These are phyloP conservation scores for Kodamaea suecica DNA, from an alignment of 1,139 yeast genomes.

Conservation along the genomic window DNA sequence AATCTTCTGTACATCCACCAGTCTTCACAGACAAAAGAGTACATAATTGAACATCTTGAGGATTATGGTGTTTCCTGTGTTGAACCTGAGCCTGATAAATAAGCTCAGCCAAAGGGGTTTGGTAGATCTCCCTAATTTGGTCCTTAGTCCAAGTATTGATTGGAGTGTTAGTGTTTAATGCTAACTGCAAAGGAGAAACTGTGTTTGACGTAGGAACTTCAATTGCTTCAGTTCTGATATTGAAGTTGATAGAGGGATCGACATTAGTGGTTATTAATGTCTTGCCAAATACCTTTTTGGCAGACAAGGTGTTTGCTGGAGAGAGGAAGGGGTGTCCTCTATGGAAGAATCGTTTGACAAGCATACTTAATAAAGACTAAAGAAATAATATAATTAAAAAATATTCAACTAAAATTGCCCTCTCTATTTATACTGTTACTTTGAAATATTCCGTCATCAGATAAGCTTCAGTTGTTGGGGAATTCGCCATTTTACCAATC, in stretches of 20 bases:
- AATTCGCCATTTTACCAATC: no score
- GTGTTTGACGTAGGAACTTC: conserved; percentile 3
- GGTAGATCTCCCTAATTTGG: conserved; percentile 57
- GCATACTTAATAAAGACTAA: no score
- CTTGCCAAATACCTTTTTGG: no score
- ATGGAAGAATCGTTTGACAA: neutral
- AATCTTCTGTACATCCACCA: conserved; percentile 82
- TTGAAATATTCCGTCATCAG: no score
- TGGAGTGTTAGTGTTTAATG: conserved; percentile 27
- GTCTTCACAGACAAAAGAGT: conserved; percentile 71
- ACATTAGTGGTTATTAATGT: conserved; percentile 3
- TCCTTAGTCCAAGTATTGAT: conserved; percentile 57
- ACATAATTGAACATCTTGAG: conserved; percentile 69
- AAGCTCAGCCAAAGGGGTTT: conserved; percentile 65
- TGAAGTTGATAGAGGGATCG: conserved; percentile 6
- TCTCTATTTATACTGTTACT: no score
- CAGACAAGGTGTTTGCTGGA: neutral
- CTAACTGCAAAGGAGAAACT: conserved; percentile 13
- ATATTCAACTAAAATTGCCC: no score
- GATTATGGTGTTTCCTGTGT: conserved; percentile 66
- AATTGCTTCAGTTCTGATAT: conserved; percentile 6
- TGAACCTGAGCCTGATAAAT: conserved; percentile 60
- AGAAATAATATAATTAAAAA: no score
- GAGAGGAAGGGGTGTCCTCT: neutral
- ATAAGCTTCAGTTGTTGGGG: no score